phyloP scores from a whole-genome alignment of 2,329 filamentous ascomycete species.

The Chaetomiaceae sp. region DNA sequence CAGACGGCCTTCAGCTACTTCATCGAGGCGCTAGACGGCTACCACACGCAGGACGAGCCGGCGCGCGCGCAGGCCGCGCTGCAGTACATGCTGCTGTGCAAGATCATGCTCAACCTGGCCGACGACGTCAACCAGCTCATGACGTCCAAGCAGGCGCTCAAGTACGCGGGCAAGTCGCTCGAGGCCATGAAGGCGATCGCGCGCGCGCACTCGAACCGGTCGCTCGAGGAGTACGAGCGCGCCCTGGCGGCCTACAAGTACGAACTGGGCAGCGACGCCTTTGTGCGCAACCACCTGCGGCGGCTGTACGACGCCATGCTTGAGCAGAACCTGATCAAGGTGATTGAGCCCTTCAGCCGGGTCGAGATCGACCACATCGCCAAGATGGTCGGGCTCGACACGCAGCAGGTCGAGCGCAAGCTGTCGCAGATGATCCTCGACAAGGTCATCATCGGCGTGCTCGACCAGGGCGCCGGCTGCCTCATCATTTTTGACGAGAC shows the following conservation, averaged over 20 bases:
- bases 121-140: conserved; percentile 96
- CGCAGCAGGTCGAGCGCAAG: conserved; percentile 95
- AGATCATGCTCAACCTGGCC: conserved; percentile 97
- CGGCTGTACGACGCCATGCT: conserved; percentile 97
- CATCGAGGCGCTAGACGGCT: conserved; percentile 96
- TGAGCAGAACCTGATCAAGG: conserved; percentile 99
- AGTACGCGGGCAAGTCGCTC: conserved; percentile 91
- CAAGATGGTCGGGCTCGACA: conserved; percentile 95
- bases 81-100: conserved; percentile 99
- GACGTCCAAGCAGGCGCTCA: conserved; percentile 91
- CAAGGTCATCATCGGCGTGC: conserved; percentile 95
- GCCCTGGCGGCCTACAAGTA: conserved; percentile 86
- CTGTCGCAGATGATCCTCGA: conserved; percentile 99
- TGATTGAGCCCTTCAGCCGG: conserved; percentile 96
- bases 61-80: conserved; percentile 90
- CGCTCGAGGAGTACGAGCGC: conserved; percentile 93
- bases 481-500: conserved; percentile 97
- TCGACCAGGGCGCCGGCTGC: conserved; percentile 96
- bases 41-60: conserved; percentile 85
- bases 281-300: conserved; percentile 94
- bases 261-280: conserved; percentile 89
- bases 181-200: conserved; percentile 99
- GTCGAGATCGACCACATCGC: conserved; percentile 97
- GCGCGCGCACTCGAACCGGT: conserved; percentile 89
- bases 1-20: conserved; percentile 99